Percentiles rank a stretch among this genome's conserved stretches.
phyloP scores from a whole-genome alignment of 208 protist species.

The Trypanosoma grayi region DNA sequence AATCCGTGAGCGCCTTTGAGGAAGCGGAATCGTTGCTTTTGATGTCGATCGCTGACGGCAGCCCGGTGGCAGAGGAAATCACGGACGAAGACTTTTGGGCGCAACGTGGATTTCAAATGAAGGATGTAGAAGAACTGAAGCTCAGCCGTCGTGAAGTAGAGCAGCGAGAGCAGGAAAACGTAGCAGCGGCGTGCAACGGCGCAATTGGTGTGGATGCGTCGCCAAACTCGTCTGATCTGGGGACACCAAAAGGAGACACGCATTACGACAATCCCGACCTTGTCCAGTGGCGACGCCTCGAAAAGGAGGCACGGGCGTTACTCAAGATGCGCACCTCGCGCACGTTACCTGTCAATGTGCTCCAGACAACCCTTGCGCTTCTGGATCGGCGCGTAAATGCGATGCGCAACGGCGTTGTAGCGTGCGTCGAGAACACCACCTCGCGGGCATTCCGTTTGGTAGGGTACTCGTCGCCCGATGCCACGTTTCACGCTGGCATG shows the following conservation, averaged over 20 bases:
- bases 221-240: neutral
- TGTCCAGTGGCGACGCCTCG: slow-evolving; percentile 48
- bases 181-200: neutral
- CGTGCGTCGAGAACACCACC: slow-evolving; percentile 66
- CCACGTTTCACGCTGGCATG: slow-evolving; percentile 36
- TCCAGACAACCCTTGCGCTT: slow-evolving; percentile 47
- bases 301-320: slow-evolving; percentile 54
- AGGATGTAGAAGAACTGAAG: slow-evolving; percentile 36
- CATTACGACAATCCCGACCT: slow-evolving; percentile 28
- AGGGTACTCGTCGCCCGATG: slow-evolving; percentile 40
- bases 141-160: slow-evolving; percentile 49
- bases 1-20: slow-evolving; percentile 60
- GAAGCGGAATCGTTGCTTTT: slow-evolving; percentile 50
- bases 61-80: slow-evolving; percentile 16
- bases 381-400: slow-evolving; percentile 37
- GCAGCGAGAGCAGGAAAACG: slow-evolving; percentile 29
- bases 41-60: neutral
- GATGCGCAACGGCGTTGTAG: slow-evolving; percentile 38
- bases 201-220: neutral
- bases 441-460: slow-evolving; percentile 40
- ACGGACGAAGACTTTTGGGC: slow-evolving; percentile 73
- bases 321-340: slow-evolving; percentile 48
- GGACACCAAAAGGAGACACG: neutral
- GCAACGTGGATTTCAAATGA: slow-evolving; percentile 51
- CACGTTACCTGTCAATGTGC: slow-evolving; percentile 42